Evolutionary conservation across 257 asterid species (phyloP).

Genomic region (Nicotiana obtusifolia): DNA sequence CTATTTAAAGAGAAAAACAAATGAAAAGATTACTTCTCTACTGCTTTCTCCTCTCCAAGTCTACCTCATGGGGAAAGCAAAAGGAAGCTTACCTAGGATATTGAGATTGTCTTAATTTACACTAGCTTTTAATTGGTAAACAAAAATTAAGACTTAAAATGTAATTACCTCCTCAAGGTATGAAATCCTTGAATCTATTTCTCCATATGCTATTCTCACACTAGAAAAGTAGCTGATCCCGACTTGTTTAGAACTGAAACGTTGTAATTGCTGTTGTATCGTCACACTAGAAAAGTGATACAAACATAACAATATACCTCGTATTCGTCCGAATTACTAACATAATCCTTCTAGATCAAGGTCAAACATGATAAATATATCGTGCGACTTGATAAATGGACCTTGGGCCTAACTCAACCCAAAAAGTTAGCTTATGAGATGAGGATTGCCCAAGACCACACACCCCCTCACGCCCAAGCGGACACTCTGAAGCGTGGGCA

Average conservation of each 20-base stretch:
- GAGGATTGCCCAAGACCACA: no score
- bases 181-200: neutral
- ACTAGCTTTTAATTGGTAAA: neutral
- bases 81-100: constrained; percentile 2
- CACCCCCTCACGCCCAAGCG: no score
- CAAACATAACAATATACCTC: neutral
- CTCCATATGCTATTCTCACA: neutral
- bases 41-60: neutral
- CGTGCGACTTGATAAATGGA: no score
- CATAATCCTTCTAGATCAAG: neutral
- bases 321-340: neutral
- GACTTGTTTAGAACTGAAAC: neutral
- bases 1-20: neutral
- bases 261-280: neutral
- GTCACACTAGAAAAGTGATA: neutral
- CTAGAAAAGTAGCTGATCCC: neutral
- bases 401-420: no score
- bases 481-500: no score
- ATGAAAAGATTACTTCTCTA: neutral
- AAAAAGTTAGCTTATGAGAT: no score
- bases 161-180: neutral
- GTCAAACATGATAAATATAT: neutral
- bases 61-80: neutral
- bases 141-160: neutral
- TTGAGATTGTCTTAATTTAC: neutral